A percentile compares a stretch with the other conserved stretches of the same genome.
phyloP scores from a whole-genome alignment of 2,329 filamentous ascomycete species.

The Apiospora arundinis region DNA sequence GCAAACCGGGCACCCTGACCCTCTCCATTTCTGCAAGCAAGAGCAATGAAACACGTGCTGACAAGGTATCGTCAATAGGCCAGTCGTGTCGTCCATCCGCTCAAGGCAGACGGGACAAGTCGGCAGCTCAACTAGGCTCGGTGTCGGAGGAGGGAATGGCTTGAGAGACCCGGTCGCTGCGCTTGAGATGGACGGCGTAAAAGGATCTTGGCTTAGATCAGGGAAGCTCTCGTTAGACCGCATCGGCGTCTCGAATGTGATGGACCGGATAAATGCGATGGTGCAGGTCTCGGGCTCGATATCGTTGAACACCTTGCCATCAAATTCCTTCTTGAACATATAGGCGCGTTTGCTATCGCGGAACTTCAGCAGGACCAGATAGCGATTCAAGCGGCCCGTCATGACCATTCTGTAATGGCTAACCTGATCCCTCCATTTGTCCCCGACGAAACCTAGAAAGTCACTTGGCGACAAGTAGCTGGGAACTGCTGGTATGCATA shows the following conservation, averaged over 20 bases:
- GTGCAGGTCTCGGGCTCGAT: conserved; percentile 97
- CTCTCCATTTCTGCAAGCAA: conserved; percentile 95
- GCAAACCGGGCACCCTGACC: conserved; percentile 92
- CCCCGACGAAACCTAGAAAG: conserved; percentile 89
- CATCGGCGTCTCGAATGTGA: conserved; percentile 77
- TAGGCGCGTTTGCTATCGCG: conserved; percentile 75
- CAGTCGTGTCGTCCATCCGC: conserved; percentile 97
- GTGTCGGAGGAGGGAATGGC: conserved; percentile 72
- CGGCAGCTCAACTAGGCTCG: conserved; percentile 86
- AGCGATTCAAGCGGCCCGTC: conserved; percentile 86
- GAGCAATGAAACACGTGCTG: conserved; percentile 98
- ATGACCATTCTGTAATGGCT: conserved; percentile 95
- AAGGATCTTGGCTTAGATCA: conserved; percentile 67
- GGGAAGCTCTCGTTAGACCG: conserved; percentile 58
- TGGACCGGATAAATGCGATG: conserved; percentile 91
- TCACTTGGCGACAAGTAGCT: conserved; percentile 92
- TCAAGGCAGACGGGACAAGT: conserved; percentile 97
- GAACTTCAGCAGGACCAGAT: conserved; percentile 96
- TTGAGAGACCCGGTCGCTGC: conserved; percentile 52
- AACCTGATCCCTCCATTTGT: conserved; percentile 83
- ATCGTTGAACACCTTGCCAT: conserved; percentile 90
- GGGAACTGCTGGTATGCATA: conserved; percentile 94
- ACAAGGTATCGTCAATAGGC: conserved; percentile 92
- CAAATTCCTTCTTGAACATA: conserved; percentile 85
- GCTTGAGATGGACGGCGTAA: conserved; percentile 56